Base-by-base conservation (phyloP, 2,329 filamentous ascomycete genomes). In the Colletotrichum orbiculare region DNA sequence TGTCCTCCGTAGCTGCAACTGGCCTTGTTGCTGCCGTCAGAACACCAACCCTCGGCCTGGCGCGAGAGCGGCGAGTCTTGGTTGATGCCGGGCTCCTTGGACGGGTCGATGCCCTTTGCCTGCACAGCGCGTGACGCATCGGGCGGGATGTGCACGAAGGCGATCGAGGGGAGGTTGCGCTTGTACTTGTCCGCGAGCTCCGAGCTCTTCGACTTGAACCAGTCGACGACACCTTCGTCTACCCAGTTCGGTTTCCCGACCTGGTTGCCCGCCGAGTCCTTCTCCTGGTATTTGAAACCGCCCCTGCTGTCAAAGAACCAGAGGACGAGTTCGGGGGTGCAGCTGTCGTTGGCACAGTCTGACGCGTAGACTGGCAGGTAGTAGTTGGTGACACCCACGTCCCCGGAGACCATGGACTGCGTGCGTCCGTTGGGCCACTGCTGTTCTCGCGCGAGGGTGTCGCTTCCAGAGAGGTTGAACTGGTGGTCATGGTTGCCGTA, bases 301-400 rank as follows among this genome's bases (percentile, higher is more conserved):
- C 89, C 89, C 13, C 85, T 81, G 60, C 82, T 86, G 71, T 93
- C 91, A 70, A 93, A 92, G 76, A 92, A 92, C 88, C 89, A 93
- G 2, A 93, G 78, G 1, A 93, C 71, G 38, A 83, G 68, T 50
- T 77, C 76, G 0, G 81, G 80, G 1, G 69, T 63, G 61, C 81
- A 83, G 3, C 62, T 60, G 11, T 64, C 61, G 4, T 69, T 61
- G 8, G 61, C 67, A 66, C 81, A 83, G 6, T 73, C 68, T 4
- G 71, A 60, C 0, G 76, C 70, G 41, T 81, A 82, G 0, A 85
- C 79, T 0, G 81, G 79, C 0, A 85, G 72, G 63, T 81, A 79
- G 70, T 83, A 84, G 53, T 85, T 85, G 8, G 82, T 80, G 1
- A 79, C 70, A 0, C 83, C 82, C 0, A 75, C 75, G 4, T 78